phyloP scores from a whole-genome alignment of 225 moss, liverwort and hornwort species.

The Climacium dendroides region DNA sequence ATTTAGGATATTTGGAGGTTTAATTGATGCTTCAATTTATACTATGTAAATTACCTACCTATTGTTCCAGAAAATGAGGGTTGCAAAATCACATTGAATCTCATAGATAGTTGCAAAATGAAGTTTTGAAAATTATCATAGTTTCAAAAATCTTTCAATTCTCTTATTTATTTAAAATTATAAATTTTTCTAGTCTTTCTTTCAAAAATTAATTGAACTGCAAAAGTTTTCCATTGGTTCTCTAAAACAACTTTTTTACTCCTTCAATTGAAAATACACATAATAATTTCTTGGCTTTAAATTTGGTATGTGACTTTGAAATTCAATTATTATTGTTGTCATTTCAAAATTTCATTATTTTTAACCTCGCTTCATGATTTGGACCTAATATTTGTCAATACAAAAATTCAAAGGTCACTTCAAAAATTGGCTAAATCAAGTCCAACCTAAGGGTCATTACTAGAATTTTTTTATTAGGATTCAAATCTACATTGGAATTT shows the following conservation, averaged over 20 bases:
- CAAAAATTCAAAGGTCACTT: neutral
- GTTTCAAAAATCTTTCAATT: neutral
- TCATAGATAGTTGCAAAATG: neutral
- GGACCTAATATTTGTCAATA: neutral
- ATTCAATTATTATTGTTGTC: neutral
- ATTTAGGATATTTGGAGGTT: neutral
- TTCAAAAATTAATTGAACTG: neutral
- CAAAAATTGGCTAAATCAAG: neutral
- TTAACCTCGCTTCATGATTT: neutral
- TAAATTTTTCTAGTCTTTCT: neutral
- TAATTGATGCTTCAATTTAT: neutral
- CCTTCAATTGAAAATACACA: neutral
- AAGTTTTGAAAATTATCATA: neutral
- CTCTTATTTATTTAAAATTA: neutral
- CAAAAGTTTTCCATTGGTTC: neutral
- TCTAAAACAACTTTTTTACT: neutral
- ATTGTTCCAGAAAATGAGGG: rapidly evolving
- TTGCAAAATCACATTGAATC: neutral
- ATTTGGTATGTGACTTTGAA: neutral
- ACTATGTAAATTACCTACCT: neutral
- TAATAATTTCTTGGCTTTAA: too few species aligned
- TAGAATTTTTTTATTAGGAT: neutral
- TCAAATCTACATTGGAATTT: neutral
- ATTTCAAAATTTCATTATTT: neutral
- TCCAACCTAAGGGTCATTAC: rapidly evolving